Evolutionary conservation across 2,329 filamentous ascomycete genomes (phyloP), one percentile per base, ranked within the genome.

Genomic region (Byssothecium circinans): DNA sequence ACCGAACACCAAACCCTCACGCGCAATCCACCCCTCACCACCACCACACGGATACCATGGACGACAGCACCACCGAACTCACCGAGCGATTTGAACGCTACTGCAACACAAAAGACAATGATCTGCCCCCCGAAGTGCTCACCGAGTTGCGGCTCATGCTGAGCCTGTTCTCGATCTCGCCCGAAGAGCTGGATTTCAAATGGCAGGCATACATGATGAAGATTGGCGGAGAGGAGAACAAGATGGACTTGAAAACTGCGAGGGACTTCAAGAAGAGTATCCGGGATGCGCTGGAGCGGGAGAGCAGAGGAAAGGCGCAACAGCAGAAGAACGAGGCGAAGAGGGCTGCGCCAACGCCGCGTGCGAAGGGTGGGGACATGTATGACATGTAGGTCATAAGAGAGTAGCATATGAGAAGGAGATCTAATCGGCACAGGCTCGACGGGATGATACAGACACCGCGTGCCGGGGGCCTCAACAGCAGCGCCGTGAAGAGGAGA

Each of bases 151-250:
- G 87, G 67, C 95, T 90, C 49, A 95, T 96, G 68, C 81, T 94
- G 75, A 85, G 86, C 45, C 79, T 97, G 50, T 89, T 96, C 73
- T 84, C 84, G 39, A 81, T 97, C 51, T 83, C 85, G 14, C 80
- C 85, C 27, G 86, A 97, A 69, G 94, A 97, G 68, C 79, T 97
- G 20, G 96, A 90, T 73, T 96, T 90, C 83, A 97, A 97, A 79
- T 99, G 94, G 94, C 94, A 99, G 72, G 92, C 91, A 0, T 97
- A 96, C 78, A 91, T 88, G 71, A 87, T 99, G 68, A 95, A 92
- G 73, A 91, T 97, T 85, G 89, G 91, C 19, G 76, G 83, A 39
- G 89, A 95, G 47, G 87, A 90, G 47, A 85, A 85, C 52, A 85
- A 80, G 50, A 74, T 89, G 52, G 83, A 87, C 39, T 78, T 95